Conservation (phyloP, 1,284 basidiomycete genomes). For the Ganoderma resinaceum region DNA sequence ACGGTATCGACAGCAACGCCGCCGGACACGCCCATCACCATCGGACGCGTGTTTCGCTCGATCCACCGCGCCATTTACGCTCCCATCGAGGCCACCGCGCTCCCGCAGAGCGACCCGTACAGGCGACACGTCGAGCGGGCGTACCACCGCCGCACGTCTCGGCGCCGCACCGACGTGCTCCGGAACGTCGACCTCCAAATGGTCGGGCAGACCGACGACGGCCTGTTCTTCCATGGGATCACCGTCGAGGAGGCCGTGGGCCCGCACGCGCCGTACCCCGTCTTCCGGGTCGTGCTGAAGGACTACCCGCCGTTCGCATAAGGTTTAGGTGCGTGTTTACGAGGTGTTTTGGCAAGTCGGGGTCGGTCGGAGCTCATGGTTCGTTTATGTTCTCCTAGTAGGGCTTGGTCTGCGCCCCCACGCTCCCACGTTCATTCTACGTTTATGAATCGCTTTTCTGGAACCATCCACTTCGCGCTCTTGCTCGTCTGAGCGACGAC, state of each 20-base stretch:
- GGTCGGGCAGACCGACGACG: neutral
- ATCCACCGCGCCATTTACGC: neutral
- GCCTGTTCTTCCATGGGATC: neutral
- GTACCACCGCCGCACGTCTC: neutral
- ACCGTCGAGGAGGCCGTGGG: neutral
- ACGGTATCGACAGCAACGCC: neutral
- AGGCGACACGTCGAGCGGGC: neutral
- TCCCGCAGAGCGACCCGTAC: neutral
- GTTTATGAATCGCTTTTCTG: too few relatives aligned
- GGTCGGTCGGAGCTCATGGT: neutral
- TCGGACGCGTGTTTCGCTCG: neutral
- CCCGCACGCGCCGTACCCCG: neutral
- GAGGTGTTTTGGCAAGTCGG: neutral
- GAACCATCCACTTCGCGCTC: too few relatives aligned
- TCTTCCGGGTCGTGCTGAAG: neutral
- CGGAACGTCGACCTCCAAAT: neutral
- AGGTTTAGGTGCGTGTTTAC: neutral
- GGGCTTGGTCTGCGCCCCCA: too few relatives aligned
- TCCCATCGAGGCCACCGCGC: neutral
- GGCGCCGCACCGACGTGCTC: neutral
- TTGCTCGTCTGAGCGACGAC: too few relatives aligned
- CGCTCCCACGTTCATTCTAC: too few relatives aligned
- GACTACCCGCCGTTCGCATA: neutral
- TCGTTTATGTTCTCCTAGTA: too few relatives aligned
- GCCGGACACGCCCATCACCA: neutral